Percentiles rank a stretch among this genome's conserved stretches.
phyloP scores from a whole-genome alignment of 768 basidiomycete species.

The Termitomyces sp. region DNA sequence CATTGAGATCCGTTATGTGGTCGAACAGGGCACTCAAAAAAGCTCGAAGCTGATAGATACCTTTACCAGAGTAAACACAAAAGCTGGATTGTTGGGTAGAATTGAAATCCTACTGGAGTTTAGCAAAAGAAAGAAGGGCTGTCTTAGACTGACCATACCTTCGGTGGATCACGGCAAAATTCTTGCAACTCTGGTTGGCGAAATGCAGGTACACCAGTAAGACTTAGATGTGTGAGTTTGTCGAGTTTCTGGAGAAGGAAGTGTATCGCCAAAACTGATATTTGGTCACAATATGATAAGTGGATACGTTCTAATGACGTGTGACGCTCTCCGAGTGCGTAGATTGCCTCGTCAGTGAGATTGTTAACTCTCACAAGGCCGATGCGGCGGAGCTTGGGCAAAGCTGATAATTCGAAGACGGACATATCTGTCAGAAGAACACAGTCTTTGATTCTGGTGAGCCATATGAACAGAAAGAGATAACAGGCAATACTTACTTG shows the following conservation, averaged over 20 bases:
- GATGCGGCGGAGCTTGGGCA: slow-evolving; percentile 89
- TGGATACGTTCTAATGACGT: slow-evolving; percentile 92
- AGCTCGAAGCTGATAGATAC: slow-evolving; percentile 75
- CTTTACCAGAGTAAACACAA: slow-evolving; percentile 94
- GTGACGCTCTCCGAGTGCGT: slow-evolving; percentile 80
- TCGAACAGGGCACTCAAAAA: slow-evolving; percentile 76
- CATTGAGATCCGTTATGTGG: slow-evolving; percentile 68
- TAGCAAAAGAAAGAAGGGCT: slow-evolving; percentile 1
- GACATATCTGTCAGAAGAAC: slow-evolving; percentile 86
- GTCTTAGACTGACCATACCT: slow-evolving; percentile 40
- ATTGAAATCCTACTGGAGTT: slow-evolving; percentile 73
- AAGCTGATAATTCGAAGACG: slow-evolving; percentile 81
- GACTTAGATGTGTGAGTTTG: slow-evolving; percentile 88
- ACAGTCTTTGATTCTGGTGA: slow-evolving; percentile 61
- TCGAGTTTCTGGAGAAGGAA: slow-evolving; percentile 86
- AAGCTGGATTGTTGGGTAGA: slow-evolving; percentile 84
- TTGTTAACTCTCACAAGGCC: slow-evolving; percentile 92
- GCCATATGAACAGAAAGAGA: slow-evolving; percentile 5
- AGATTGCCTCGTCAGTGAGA: slow-evolving; percentile 91
- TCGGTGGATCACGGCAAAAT: slow-evolving; percentile 86
- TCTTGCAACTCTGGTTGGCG: slow-evolving; percentile 78
- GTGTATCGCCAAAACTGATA: slow-evolving; percentile 87
- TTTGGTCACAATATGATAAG: slow-evolving; percentile 94
- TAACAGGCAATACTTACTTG: slow-evolving; percentile 54
- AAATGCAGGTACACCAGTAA: slow-evolving; percentile 97